Base-by-base conservation (phyloP, 202 grass and related monocot genomes). In the Setaria viridis region DNA sequence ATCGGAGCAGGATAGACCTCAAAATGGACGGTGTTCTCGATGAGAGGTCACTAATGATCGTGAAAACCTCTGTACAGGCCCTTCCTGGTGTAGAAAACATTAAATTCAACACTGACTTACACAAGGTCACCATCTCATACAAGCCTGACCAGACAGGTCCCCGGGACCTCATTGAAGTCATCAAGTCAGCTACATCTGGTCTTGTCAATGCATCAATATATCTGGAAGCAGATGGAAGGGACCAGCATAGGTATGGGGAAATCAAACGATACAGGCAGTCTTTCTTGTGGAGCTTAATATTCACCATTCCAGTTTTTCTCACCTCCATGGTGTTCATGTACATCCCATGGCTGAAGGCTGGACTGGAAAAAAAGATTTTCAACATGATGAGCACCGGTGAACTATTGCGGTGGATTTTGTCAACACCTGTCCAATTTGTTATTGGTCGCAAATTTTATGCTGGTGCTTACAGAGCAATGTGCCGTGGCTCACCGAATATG, bases 301-400 rank as follows among this genome's bases (percentile, higher is more conserved):
- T 99, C 88, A 95, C 93, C 1, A 82, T 95, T 74, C 96, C 96
- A 19, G 86, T 99, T 47, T 99, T 99, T 86, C 93, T 99, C 69
- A 91, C 90, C 46, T 95, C 96, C 71, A 99, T 99, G 96, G 91
- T 95, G 62, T 99, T 99, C 88, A 99, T 95, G 93, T 94, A 99
- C 72, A 94, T 99, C 63, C 93, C 91, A 53, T 78, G 82, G 34
- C 84, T 89, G 71, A 94, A 91, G 80, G 65, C 86, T 14, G 82
- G 84, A 47, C 68, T 99, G 56, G 90, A 94, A 74, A 94, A 87
- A 75, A 94, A 95, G 59, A 79, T 94, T 62, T 53, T 99, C 47
- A 92, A 95, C 62, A 95, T 95, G 96, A 83, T 99, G 86, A 88
- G 73, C 74, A 83, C 89, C 4, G 96, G 96, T 78, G 93, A 92